These are phyloP conservation scores for Ustulina deusta DNA, from an alignment of 2,329 filamentous ascomycete species.

Conservation along the genomic window DNA sequence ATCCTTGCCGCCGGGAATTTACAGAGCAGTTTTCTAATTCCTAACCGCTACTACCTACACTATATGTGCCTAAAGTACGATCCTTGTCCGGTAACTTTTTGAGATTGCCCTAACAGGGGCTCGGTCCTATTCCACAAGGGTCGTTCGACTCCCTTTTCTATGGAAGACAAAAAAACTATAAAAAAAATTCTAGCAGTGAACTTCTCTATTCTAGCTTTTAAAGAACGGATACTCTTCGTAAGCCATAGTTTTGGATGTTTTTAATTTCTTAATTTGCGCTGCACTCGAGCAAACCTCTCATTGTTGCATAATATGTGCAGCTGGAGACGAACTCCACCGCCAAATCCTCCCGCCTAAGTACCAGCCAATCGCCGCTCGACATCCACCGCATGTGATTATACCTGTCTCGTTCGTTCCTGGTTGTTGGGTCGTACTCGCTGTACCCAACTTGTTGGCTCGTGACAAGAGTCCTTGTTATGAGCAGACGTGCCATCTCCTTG, in stretches of 20 bases:
- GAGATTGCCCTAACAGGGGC: too few relatives aligned
- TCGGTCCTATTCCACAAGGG: too few relatives aligned
- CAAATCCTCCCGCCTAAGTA: constrained; percentile 29
- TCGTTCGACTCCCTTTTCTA: too few relatives aligned
- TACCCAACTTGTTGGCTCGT: constrained; percentile 17
- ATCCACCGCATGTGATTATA: constrained; percentile 43
- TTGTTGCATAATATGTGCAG: neutral
- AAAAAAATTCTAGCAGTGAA: too few relatives aligned
- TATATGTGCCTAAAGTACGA: too few relatives aligned
- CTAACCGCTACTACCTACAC: too few relatives aligned
- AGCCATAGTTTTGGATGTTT: neutral
- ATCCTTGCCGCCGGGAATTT: constrained; percentile 4
- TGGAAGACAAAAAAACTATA: too few relatives aligned
- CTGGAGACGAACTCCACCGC: constrained; percentile 19
- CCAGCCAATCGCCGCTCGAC: constrained; percentile 42
- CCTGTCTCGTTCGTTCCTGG: constrained; percentile 13
- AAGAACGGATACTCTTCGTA: too few relatives aligned
- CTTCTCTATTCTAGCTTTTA: too few relatives aligned
- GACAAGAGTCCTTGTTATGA: constrained; percentile 2
- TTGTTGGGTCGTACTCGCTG: constrained; percentile 21
- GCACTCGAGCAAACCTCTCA: neutral
- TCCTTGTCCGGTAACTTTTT: too few relatives aligned
- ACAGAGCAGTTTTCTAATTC: neutral
- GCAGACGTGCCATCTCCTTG: constrained; percentile 2
- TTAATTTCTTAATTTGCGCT: neutral